Evolutionary conservation across 176 grass and related monocot species (phyloP), one percentile per base, ranked within the genome.

Genomic region (Rhynchospora pubera): DNA sequence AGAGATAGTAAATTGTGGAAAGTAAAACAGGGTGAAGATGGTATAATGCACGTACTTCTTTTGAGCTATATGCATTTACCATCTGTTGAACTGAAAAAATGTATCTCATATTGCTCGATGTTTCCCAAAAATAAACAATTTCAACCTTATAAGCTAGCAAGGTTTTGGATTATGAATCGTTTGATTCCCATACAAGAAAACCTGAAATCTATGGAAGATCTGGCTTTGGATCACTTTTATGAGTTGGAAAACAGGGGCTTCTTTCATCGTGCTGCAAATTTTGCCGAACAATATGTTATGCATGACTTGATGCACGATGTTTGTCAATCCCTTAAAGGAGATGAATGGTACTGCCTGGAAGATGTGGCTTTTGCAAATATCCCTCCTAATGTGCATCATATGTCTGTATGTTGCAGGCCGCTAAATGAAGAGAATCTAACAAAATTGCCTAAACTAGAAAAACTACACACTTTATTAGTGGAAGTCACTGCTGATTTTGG

Each of bases 221-320:
- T 4, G 30, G 91, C 82, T 39, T 39, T 39, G 34, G 0, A 48
- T 9, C 83, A 86, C 10, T 80, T 93, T 46, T 5, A 90, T 34
- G 85, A 90, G 9, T 77, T 93, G 9, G 46, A 83, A 46, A 73
- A 68, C 24, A 68, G 90, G 68, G 83, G 18, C 28, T 89, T 91
- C 50, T 87, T 93, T 42, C 64, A 83, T 39, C 4, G 34, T 39
- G 4, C 4, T 65, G 68, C 46, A 78, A 68, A 61, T 62, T 3
- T 3, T 64, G 23, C 26, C 10, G 12, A 82, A 5, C 28, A 42
- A 22, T 93, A 90, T 88, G 46, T 86, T 42, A 79, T 88, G 53
- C 88, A 93, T 84, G 88, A 86, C 3, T 79, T 90, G 80, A 62
- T 93, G 9, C 88, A 90, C 73, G 88, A 93, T 70, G 19, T 93